Conservation (phyloP, 2,329 filamentous ascomycete genomes). For the Aspergillus pseudonomiae region DNA sequence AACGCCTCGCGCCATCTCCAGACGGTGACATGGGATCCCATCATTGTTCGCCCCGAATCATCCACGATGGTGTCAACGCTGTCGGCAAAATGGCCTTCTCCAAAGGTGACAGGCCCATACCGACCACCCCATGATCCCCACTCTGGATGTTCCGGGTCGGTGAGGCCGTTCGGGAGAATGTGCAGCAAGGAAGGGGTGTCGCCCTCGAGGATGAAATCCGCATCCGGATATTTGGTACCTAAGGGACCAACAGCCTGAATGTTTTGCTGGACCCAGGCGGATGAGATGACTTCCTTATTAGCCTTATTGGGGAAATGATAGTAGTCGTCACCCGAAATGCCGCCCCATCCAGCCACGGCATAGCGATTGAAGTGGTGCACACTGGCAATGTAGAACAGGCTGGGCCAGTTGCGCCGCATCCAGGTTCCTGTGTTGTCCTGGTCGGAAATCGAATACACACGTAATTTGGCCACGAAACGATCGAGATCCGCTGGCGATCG, state of each 20-base stretch:
- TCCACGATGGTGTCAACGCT: not conserved
- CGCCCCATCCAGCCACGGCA: not conserved
- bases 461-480: not conserved
- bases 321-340: not conserved
- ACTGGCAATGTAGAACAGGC: not conserved
- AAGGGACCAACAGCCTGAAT: not conserved
- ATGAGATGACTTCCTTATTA: not conserved
- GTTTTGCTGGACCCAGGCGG: not conserved
- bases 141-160: not conserved
- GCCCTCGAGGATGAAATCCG: not conserved
- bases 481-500: not conserved
- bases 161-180: not conserved
- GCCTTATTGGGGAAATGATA: not conserved
- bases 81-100: not conserved
- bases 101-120: not conserved
- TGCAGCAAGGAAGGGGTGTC: not conserved
- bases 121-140: not conserved
- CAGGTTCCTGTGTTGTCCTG: not conserved
- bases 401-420: not conserved
- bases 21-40: not conserved
- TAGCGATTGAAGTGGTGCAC: not conserved
- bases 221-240: not conserved
- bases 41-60: not conserved
- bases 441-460: not conserved
- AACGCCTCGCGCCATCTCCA: not conserved